phyloP scores from a whole-genome alignment of 2,329 filamentous ascomycete genomes.

The Nothomitra cinnamomea region DNA sequence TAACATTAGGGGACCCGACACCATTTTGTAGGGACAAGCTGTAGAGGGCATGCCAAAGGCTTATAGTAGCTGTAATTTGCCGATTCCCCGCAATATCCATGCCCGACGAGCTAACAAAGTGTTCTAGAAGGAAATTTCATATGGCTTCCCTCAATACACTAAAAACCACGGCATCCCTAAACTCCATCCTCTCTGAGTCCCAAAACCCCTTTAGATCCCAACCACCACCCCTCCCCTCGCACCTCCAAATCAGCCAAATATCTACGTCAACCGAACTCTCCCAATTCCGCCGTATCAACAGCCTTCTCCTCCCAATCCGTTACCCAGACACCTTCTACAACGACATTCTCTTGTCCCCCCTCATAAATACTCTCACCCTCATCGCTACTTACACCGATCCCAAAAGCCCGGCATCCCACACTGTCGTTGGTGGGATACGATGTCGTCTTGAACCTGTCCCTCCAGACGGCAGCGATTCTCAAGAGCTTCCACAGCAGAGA shows the following conservation, averaged over 20 bases:
- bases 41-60: too few species aligned
- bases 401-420: conserved; percentile 11
- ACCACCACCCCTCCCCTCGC: not conserved
- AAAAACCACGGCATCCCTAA: too few species aligned
- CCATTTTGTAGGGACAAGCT: too few species aligned
- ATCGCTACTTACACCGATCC: conserved; percentile 38
- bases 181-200: too few species aligned
- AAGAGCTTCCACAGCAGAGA: not conserved
- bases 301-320: conserved; percentile 40
- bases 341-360: conserved; percentile 37
- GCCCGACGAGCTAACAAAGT: too few species aligned
- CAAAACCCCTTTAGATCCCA: too few species aligned
- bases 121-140: too few species aligned
- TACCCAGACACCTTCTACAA: conserved; percentile 45
- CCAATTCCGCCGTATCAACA: conserved; percentile 29
- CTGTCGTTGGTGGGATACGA: conserved; percentile 29
- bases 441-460: conserved; percentile 26
- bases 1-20: too few species aligned
- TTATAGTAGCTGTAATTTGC: too few species aligned
- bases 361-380: conserved; percentile 36
- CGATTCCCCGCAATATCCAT: too few species aligned
- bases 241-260: not conserved
- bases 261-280: not conserved
- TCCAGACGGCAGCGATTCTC: conserved; percentile 6
- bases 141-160: too few species aligned